phyloP scores from a whole-genome alignment of 2,329 filamentous ascomycete genomes.

The Thelonectria olida region DNA sequence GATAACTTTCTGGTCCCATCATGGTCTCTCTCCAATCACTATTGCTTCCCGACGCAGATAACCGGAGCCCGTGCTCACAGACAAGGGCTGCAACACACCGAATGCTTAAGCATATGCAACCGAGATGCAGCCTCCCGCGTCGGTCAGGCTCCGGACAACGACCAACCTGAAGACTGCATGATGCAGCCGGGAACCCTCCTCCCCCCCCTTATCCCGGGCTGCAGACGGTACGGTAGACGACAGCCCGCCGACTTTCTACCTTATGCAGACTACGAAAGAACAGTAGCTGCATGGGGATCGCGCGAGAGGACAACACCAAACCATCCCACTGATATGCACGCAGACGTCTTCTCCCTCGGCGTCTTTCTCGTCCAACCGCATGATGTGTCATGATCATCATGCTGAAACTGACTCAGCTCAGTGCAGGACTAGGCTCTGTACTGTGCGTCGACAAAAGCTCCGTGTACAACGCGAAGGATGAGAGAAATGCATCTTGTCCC shows the following conservation, averaged over 20 bases:
- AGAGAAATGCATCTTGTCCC: too few relatives aligned
- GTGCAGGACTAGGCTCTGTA: too few relatives aligned
- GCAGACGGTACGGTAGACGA: neutral
- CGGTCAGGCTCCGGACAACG: neutral
- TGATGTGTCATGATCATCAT: too few relatives aligned
- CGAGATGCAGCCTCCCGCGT: slow-evolving; percentile 3
- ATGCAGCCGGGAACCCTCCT: neutral
- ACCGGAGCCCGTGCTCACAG: too few relatives aligned
- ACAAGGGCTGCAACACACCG: neutral
- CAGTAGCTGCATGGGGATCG: too few relatives aligned
- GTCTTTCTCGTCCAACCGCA: too few relatives aligned
- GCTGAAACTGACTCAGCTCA: too few relatives aligned
- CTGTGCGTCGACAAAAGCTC: too few relatives aligned
- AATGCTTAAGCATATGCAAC: neutral
- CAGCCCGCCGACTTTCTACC: neutral
- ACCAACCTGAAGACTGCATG: slow-evolving; percentile 1
- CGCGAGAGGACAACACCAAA: too few relatives aligned
- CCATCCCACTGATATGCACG: too few relatives aligned
- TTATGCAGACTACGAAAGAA: neutral
- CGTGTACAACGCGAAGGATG: too few relatives aligned
- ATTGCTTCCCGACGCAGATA: neutral
- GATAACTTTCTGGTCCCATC: neutral
- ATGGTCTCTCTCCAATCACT: neutral
- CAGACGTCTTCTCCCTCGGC: too few relatives aligned
- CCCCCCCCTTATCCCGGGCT: neutral